A percentile compares a stretch with the other conserved stretches of the same genome.
Conservation (phyloP, 306 rosid species). For the Comarum palustre region DNA sequence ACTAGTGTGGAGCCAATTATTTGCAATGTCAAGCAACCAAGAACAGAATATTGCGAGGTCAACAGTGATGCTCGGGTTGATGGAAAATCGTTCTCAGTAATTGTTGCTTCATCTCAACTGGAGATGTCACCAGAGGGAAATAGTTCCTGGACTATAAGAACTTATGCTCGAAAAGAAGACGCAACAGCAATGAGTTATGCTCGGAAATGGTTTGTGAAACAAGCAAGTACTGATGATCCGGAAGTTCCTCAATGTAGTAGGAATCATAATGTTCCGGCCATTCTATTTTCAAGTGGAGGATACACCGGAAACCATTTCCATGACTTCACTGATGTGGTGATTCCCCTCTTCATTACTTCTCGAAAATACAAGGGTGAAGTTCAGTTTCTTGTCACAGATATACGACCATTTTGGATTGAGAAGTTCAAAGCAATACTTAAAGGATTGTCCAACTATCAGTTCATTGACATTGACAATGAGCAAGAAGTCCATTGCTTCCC, state of each 20-base stretch:
- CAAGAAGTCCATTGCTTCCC: constrained; percentile 72
- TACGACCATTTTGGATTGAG: constrained; percentile 41
- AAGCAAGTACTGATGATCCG: constrained; percentile 13
- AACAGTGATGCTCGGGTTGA: constrained; percentile 43
- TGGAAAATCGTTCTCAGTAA: constrained; percentile 52
- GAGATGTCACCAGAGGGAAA: constrained; percentile 27
- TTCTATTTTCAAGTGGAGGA: constrained; percentile 70
- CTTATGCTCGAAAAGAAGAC: constrained; percentile 73
- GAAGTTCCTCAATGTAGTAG: constrained; percentile 43
- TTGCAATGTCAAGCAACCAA: constrained; percentile 43
- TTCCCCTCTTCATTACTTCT: constrained; percentile 71
- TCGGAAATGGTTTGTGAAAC: constrained; percentile 59
- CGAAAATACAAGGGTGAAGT: constrained; percentile 64
- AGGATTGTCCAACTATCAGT: constrained; percentile 54
- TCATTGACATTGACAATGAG: constrained; percentile 53
- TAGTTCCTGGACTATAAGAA: constrained; percentile 55
- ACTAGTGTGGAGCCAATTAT: constrained; percentile 27
- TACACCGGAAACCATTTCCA: constrained; percentile 84
- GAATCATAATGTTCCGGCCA: constrained; percentile 58
- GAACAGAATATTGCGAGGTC: constrained; percentile 64
- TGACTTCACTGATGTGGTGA: constrained; percentile 66
- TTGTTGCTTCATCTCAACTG: constrained; percentile 34
- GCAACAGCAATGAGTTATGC: constrained; percentile 43
- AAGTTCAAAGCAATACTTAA: constrained; percentile 48
- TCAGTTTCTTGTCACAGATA: constrained; percentile 53